Conservation (phyloP, 164 flowering plant species). For the Cinnamomum chago region DNA sequence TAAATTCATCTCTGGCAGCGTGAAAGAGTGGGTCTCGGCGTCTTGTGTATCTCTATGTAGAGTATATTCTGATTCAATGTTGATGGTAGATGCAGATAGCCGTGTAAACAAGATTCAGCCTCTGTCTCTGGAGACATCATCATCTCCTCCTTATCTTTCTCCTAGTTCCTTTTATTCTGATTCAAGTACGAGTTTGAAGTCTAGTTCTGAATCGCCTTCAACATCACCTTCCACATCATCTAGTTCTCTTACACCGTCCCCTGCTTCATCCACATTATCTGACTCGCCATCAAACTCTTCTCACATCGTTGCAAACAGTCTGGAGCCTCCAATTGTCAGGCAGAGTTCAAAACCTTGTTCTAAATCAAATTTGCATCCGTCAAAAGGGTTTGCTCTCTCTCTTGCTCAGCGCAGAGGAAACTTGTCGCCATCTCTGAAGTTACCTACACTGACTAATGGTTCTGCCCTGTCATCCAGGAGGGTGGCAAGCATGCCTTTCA, state of each 20-base stretch:
- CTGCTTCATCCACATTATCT: conserved; percentile 71
- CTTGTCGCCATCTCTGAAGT: conserved; percentile 46
- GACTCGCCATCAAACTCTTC: conserved; percentile 54
- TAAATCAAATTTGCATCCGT: conserved; percentile 27
- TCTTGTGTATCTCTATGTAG: conserved; percentile 41
- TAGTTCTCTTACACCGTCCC: conserved; percentile 64
- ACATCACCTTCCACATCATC: conserved; percentile 61
- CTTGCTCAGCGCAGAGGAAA: conserved; percentile 74
- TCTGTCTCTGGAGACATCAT: conserved; percentile 20
- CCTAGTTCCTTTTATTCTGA: conserved; percentile 48
- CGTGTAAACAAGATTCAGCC: conserved; percentile 21
- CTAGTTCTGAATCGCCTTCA: conserved; percentile 54
- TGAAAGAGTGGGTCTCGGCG: conserved; percentile 49
- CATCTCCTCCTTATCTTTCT: conserved; percentile 36
- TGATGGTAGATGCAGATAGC: conserved; percentile 28
- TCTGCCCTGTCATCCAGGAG: conserved; percentile 27
- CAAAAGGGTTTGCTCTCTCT: conserved; percentile 41
- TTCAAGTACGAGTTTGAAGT: conserved; percentile 36
- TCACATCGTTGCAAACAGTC: conserved; percentile 30
- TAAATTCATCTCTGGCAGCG: conserved; percentile 41
- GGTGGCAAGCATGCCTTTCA: conserved; percentile 45
- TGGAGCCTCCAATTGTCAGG: conserved; percentile 14
- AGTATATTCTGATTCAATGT: conserved; percentile 61
- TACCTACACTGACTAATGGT: conserved; percentile 38
- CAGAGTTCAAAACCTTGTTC: conserved; percentile 21